A percentile compares a stretch with the other conserved stretches of the same genome.
phyloP scores from a whole-genome alignment of 2,329 filamentous ascomycete species.

The Fusarium oligoseptatum region DNA sequence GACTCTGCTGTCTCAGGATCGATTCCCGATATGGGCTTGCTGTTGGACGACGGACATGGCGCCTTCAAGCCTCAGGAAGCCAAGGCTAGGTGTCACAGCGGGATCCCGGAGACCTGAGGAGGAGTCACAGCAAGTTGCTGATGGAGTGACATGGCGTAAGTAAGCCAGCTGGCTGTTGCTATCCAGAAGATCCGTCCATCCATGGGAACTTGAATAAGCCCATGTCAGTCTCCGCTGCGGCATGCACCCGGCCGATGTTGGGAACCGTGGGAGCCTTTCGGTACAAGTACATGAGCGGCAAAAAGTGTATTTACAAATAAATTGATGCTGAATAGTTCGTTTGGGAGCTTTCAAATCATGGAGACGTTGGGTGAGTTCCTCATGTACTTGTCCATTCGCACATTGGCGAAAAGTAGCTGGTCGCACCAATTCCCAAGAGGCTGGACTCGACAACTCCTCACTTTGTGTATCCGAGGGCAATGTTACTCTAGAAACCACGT shows the following conservation, averaged over 20 bases:
- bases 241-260: slow-evolving; percentile 30
- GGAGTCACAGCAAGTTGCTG: not conserved
- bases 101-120: slow-evolving; percentile 4
- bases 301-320: not conserved
- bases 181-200: not conserved
- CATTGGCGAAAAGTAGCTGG: not conserved
- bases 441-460: slow-evolving; percentile 1
- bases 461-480: not conserved
- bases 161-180: slow-evolving; percentile 1
- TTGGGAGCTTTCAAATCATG: not conserved
- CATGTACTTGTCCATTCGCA: not conserved
- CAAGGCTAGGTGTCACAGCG: slow-evolving; percentile 11
- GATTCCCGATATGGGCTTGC: slow-evolving; percentile 3
- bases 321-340: not conserved
- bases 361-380: not conserved
- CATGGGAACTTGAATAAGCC: not conserved
- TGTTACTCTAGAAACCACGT: not conserved
- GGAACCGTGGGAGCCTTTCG: not conserved
- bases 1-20: not conserved
- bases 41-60: not conserved
- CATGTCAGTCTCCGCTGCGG: slow-evolving; percentile 6
- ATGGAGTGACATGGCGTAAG: slow-evolving; percentile 6
- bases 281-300: not conserved
- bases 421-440: not conserved
- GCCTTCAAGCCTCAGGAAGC: not conserved